Base-by-base conservation (phyloP, 306 rosid genomes). In the Cicer judaicum region DNA sequence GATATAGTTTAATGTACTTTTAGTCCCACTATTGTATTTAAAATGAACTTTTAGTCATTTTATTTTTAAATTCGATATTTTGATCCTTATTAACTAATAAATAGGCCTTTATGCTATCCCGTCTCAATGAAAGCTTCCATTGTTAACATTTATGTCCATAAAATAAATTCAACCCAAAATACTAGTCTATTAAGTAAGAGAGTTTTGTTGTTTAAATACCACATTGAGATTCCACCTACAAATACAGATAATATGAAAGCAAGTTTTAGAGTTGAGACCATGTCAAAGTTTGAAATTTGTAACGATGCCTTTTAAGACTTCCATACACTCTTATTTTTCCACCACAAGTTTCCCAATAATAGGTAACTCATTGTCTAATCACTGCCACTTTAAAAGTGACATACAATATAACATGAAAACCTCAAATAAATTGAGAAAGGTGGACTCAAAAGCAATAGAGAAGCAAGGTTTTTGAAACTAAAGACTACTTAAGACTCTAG, bases 261-360 rank as follows among this genome's bases (percentile, higher is more conserved):
- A 49, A 49, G 6, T 7, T 49, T 49, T 49, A n/a, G 11, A 53
- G 10, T 52, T 6, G 29, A 15, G 11, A 53, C 12, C 29, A 53
- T 29, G 1, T 29, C 5, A 29, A 29, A 15, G 11, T 13, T 53
- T 15, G 29, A 7, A 53, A 53, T 0, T 16, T 53, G 2, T 57
- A 40, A 64, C 10, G 5, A 64, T 40, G 48, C 69, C 46, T 1
- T 1, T n/a, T 38, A 68, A 43, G 64, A 48, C 61, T 69, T 60
- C 49, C 19, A 75, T 71, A 55, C 29, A 76, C 50, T 75, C 61
- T 75, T 78, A 71, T 79, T 82, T 63, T 77, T 61, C 68, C 70
- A 72, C 64, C 62, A 74, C 74, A 78, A 67, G 50, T 43, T 2
- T 75, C 65, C 54, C 77, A 80, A 42, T 13, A 70, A 42, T 13